Conservation (phyloP, 495 filamentous ascomycete genomes). For the Penicillium coffeae region DNA sequence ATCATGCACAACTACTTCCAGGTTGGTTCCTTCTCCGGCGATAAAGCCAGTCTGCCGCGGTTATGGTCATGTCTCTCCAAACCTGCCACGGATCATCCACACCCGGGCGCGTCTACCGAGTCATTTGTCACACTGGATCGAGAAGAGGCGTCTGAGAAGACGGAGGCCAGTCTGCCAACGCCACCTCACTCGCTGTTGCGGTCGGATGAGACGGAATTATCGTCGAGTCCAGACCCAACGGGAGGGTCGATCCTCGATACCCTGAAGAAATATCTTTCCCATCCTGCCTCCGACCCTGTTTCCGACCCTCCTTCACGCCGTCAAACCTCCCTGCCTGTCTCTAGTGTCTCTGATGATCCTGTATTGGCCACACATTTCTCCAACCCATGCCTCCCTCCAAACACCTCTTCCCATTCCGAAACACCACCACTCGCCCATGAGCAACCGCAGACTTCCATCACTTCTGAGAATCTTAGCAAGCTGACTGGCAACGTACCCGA, state of each 20-base stretch:
- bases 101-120: slow-evolving; percentile 29
- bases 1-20: slow-evolving; percentile 95
- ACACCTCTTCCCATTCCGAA: slow-evolving; percentile 54
- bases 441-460: slow-evolving; percentile 47
- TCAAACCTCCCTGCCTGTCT: slow-evolving; percentile 56
- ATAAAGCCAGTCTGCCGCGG: slow-evolving; percentile 50
- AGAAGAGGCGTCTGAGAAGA: slow-evolving; percentile 29
- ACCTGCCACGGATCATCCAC: slow-evolving; percentile 12
- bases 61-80: slow-evolving; percentile 34
- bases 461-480: slow-evolving; percentile 72
- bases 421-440: slow-evolving; percentile 49
- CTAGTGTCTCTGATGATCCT: slow-evolving; percentile 61
- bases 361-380: slow-evolving; percentile 72
- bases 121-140: slow-evolving; percentile 41
- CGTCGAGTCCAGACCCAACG: slow-evolving; percentile 32
- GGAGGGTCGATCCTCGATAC: slow-evolving; percentile 37
- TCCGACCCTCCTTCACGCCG: slow-evolving; percentile 42
- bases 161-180: slow-evolving; percentile 37
- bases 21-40: slow-evolving; percentile 75
- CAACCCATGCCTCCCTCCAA: slow-evolving; percentile 62
- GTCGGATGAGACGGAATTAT: slow-evolving; percentile 36
- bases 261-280: slow-evolving; percentile 42
- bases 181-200: slow-evolving; percentile 45
- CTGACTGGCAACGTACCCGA: slow-evolving; percentile 74
- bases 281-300: slow-evolving; percentile 20